Conservation (phyloP, 1,284 basidiomycete genomes). For the Hemileia vastatrix region DNA sequence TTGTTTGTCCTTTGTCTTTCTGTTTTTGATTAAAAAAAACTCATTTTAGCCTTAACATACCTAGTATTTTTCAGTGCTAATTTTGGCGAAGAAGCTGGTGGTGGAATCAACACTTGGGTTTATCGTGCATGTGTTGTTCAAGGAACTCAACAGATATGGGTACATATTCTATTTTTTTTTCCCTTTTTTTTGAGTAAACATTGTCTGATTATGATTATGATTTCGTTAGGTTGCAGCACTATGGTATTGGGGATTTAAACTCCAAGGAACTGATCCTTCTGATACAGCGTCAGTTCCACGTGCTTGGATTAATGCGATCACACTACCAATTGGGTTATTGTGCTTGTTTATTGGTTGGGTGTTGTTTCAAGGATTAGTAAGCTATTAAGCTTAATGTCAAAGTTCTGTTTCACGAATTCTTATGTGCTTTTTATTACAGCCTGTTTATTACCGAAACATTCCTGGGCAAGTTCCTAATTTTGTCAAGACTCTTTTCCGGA, state of each 20-base stretch:
- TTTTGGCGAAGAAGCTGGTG: slow-evolving; percentile 89
- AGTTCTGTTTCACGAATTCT: too few species aligned
- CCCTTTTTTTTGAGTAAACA: neutral
- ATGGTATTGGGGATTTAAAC: slow-evolving; percentile 83
- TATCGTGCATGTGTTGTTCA: slow-evolving; percentile 79
- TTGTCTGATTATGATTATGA: neutral
- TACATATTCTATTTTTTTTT: neutral
- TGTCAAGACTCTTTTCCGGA: slow-evolving; percentile 69
- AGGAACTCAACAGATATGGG: slow-evolving; percentile 42
- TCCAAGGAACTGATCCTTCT: slow-evolving; percentile 53
- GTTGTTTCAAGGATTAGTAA: slow-evolving; percentile 72
- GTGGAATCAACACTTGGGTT: slow-evolving; percentile 83
- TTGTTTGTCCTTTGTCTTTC: slow-evolving; percentile 31
- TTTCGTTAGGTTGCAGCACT: slow-evolving; percentile 68
- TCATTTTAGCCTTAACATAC: too few species aligned
- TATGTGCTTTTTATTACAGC: neutral
- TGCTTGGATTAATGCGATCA: slow-evolving; percentile 55
- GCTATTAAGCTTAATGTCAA: slow-evolving; percentile 50
- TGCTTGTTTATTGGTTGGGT: slow-evolving; percentile 67
- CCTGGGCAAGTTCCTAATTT: slow-evolving; percentile 88
- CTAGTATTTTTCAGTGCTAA: slow-evolving; percentile 79
- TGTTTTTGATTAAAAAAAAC: too few species aligned
- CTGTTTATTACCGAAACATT: slow-evolving; percentile 74
- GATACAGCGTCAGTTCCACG: slow-evolving; percentile 52
- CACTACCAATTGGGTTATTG: slow-evolving; percentile 70